These are phyloP conservation scores for Madurella mycetomatis DNA, from an alignment of 2,329 filamentous ascomycete genomes.

Conservation along the genomic window DNA sequence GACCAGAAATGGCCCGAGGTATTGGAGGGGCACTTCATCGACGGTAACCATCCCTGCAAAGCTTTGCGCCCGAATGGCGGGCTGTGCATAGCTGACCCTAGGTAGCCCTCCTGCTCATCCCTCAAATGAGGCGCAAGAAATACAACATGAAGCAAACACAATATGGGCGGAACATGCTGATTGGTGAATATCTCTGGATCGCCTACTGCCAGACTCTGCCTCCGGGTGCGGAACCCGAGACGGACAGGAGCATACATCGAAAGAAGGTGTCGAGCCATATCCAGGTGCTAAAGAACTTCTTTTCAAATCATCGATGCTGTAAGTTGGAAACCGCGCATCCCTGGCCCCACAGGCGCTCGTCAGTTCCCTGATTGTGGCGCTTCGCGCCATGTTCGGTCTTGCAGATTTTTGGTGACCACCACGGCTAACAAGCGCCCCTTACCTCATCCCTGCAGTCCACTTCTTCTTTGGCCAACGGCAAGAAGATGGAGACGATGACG, in stretches of 20 bases:
- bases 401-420: not conserved
- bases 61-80: not conserved
- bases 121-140: constrained; percentile 62
- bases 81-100: constrained; percentile 13
- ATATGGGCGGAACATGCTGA: constrained; percentile 66
- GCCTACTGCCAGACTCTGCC: constrained; percentile 43
- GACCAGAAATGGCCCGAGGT: constrained; percentile 59
- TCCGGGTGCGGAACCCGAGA: constrained; percentile 42
- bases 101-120: constrained; percentile 59
- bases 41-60: constrained; percentile 44
- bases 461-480: constrained; percentile 54
- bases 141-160: constrained; percentile 60
- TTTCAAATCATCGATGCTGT: constrained; percentile 60
- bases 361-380: constrained; percentile 12
- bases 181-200: constrained; percentile 63
- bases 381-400: not conserved
- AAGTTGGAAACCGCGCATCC: constrained; percentile 32
- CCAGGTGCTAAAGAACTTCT: constrained; percentile 65
- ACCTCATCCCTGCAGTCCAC: constrained; percentile 42
- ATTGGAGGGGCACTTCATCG: constrained; percentile 62
- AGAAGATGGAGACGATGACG: constrained; percentile 46
- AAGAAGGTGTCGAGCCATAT: constrained; percentile 70
- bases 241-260: constrained; percentile 43
- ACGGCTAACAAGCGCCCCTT: constrained; percentile 19
- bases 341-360: not conserved